Percentiles rank a stretch among this genome's conserved stretches.
Evolutionary conservation across 257 asterid species (phyloP).

Genomic region (Parsonsia alboflavescens): DNA sequence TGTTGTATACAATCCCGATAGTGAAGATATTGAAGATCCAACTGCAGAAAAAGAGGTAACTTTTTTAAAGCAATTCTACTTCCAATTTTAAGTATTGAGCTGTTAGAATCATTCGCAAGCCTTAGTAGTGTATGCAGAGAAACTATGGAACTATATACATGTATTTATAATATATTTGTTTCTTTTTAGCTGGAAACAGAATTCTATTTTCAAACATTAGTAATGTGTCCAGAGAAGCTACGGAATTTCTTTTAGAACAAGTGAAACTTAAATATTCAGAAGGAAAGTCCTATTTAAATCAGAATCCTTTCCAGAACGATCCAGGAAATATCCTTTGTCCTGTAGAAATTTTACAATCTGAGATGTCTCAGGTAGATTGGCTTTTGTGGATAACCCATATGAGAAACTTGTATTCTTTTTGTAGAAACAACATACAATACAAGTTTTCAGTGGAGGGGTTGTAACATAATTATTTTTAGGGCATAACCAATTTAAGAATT

Average conservation of each 20-base stretch:
- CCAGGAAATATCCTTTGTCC: not conserved
- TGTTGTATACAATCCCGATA: constrained; percentile 62
- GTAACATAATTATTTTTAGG: not conserved
- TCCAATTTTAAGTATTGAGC: not conserved
- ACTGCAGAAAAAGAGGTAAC: constrained; percentile 37
- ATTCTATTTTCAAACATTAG: not conserved
- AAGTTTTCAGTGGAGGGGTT: too few species aligned
- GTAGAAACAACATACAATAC: too few species aligned
- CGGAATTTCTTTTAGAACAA: not conserved
- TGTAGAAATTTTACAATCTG: not conserved
- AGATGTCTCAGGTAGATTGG: too few species aligned
- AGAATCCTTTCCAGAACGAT: not conserved
- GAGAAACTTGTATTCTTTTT: too few species aligned
- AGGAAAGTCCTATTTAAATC: not conserved
- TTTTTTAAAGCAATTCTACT: not conserved
- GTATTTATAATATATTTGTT: too few species aligned
- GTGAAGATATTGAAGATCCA: constrained; percentile 65
- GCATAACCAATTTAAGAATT: not conserved
- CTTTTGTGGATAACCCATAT: too few species aligned
- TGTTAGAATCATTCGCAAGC: not conserved
- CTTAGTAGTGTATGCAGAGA: too few species aligned
- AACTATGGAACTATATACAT: too few species aligned
- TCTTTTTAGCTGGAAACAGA: too few species aligned
- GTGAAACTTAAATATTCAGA: not conserved
- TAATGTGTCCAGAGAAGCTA: not conserved